phyloP scores from a whole-genome alignment of 2,329 filamentous ascomycete genomes.

The Penicillium sp. region DNA sequence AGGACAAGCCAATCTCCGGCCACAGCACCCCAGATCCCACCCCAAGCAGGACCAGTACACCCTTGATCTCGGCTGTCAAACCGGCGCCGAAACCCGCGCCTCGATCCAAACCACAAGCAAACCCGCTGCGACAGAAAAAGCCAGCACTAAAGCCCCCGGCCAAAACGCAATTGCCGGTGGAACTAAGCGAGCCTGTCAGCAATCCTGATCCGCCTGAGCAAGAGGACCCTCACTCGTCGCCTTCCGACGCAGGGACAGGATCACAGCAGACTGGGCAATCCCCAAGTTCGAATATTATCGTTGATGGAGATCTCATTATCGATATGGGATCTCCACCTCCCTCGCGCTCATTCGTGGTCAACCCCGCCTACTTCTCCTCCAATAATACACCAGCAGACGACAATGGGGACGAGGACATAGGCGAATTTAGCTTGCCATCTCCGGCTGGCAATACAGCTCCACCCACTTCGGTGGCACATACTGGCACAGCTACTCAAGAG shows the following conservation, averaged over 20 bases:
- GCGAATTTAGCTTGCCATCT: slow-evolving; percentile 39
- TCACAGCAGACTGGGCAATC: slow-evolving; percentile 36
- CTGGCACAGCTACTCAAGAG: slow-evolving; percentile 29
- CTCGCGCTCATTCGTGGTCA: slow-evolving; percentile 39
- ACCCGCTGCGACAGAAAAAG: slow-evolving; percentile 35
- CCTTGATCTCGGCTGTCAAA: slow-evolving; percentile 32
- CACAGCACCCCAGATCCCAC: slow-evolving; percentile 39
- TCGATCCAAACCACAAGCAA: slow-evolving; percentile 32
- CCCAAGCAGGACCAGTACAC: slow-evolving; percentile 36
- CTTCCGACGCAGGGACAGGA: slow-evolving; percentile 35
- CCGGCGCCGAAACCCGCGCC: slow-evolving; percentile 29
- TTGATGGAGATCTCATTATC: slow-evolving; percentile 49
- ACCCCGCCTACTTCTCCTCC: slow-evolving; percentile 44
- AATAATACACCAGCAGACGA: slow-evolving; percentile 42
- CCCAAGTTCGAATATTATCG: slow-evolving; percentile 45
- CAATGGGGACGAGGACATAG: slow-evolving; percentile 44
- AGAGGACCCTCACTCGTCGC: slow-evolving; percentile 29
- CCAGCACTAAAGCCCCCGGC: slow-evolving; percentile 21
- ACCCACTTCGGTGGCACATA: slow-evolving; percentile 11
- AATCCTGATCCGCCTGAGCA: slow-evolving; percentile 28
- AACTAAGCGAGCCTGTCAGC: slow-evolving; percentile 21
- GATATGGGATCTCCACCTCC: slow-evolving; percentile 50
- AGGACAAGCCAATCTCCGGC: slow-evolving; percentile 36
- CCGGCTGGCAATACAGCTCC: slow-evolving; percentile 30
- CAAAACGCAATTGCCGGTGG: slow-evolving; percentile 12